Percentiles rank a stretch among this genome's conserved stretches.
These are phyloP conservation scores for Chaetomiaceae sp. DNA, from an alignment of 2,329 filamentous ascomycete genomes.

Conservation along the genomic window DNA sequence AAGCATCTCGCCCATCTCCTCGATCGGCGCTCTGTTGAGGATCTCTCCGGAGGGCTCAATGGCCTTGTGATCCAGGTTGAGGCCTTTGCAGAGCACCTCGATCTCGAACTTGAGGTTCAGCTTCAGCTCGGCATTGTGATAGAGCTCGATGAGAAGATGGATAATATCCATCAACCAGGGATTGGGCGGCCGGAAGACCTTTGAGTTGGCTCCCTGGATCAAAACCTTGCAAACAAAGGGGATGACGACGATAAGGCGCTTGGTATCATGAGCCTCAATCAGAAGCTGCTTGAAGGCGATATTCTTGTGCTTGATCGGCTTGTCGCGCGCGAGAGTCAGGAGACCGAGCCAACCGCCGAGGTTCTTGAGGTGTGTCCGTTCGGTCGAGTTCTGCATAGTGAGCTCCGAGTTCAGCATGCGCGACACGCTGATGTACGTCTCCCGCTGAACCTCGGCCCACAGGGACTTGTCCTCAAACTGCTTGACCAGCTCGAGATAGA, in stretches of 20 bases:
- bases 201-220: slow-evolving; percentile 76
- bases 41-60: slow-evolving; percentile 87
- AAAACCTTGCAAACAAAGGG: slow-evolving; percentile 97
- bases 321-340: slow-evolving; percentile 86
- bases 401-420: slow-evolving; percentile 86
- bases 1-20: slow-evolving; percentile 57
- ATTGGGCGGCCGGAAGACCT: slow-evolving; percentile 89
- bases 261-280: slow-evolving; percentile 88
- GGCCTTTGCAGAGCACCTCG: slow-evolving; percentile 89
- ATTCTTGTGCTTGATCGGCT: slow-evolving; percentile 92
- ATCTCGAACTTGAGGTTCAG: slow-evolving; percentile 98
- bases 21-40: slow-evolving; percentile 64
- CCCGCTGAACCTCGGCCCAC: slow-evolving; percentile 84
- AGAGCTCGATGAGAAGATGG: slow-evolving; percentile 83
- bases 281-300: slow-evolving; percentile 96
- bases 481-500: slow-evolving; percentile 86
- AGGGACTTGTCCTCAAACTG: slow-evolving; percentile 74
- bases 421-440: slow-evolving; percentile 84
- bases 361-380: slow-evolving; percentile 87
- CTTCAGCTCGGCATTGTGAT: slow-evolving; percentile 88
- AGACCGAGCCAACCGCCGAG: slow-evolving; percentile 91
- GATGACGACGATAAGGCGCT: slow-evolving; percentile 86
- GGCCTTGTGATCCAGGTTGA: slow-evolving; percentile 86
- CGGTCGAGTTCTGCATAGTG: slow-evolving; percentile 77
- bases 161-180: slow-evolving; percentile 98